Conservation (phyloP, 2,329 filamentous ascomycete genomes). For the Aureobasidium subglaciale region DNA sequence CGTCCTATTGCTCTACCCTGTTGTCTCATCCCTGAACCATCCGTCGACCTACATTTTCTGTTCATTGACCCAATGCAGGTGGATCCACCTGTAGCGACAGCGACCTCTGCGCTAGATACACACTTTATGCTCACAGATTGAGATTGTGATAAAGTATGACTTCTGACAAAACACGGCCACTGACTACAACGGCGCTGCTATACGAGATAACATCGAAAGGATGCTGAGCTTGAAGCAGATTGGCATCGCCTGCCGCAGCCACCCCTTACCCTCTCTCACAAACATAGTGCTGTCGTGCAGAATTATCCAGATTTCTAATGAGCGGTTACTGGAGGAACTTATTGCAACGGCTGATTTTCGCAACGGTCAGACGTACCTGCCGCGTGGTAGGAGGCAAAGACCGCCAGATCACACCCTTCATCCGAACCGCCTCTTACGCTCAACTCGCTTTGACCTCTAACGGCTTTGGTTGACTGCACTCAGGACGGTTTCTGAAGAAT, state of each 20-base stretch:
- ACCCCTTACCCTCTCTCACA: background rate
- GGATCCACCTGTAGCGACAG: background rate
- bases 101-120: background rate
- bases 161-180: background rate
- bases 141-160: background rate
- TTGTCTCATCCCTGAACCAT: conserved; percentile 7
- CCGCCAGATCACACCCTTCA: background rate
- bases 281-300: background rate
- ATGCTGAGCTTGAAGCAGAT: conserved; percentile 5
- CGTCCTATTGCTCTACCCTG: background rate
- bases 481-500: background rate
- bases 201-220: conserved; percentile 4
- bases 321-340: conserved; percentile 4
- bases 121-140: background rate
- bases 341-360: conserved; percentile 11
- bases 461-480: conserved; percentile 7
- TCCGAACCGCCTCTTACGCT: background rate
- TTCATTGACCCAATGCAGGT: background rate
- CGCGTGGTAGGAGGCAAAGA: background rate
- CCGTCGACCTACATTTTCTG: background rate
- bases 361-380: background rate
- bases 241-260: conserved; percentile 6
- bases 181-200: background rate
- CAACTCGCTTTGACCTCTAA: background rate
- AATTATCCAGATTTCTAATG: background rate